These are phyloP conservation scores for Crithidia bombi DNA, from an alignment of 208 protist genomes.

Conservation along the genomic window DNA sequence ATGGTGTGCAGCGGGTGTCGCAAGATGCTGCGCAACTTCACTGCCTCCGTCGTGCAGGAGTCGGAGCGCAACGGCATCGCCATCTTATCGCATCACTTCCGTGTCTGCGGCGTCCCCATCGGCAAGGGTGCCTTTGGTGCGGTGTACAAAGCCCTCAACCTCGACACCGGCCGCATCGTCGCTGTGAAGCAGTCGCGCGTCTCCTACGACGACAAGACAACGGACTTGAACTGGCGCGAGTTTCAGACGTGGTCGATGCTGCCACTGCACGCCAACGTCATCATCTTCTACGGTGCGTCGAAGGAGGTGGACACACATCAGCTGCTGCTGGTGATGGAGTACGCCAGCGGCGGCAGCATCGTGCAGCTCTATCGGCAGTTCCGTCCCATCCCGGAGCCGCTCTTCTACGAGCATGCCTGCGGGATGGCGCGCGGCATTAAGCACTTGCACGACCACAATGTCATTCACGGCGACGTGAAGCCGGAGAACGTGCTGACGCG, in stretches of 20 bases:
- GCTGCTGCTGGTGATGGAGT: conserved; percentile 71
- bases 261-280: conserved; percentile 62
- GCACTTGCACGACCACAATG: conserved; percentile 72
- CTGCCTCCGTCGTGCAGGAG: conserved; percentile 54
- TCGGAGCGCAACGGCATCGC: conserved; percentile 34
- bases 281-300: conserved; percentile 67
- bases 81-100: conserved; percentile 55
- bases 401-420: conserved; percentile 53
- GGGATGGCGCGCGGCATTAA: conserved; percentile 70
- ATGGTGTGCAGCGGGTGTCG: conserved; percentile 23
- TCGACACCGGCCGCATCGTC: conserved; percentile 61
- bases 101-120: conserved; percentile 56
- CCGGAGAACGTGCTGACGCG: conserved; percentile 77
- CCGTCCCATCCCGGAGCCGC: conserved; percentile 51
- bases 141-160: conserved; percentile 66
- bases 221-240: conserved; percentile 60
- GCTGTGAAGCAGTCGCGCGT: conserved; percentile 75
- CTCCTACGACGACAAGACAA: conserved; percentile 38
- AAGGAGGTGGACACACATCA: conserved; percentile 65
- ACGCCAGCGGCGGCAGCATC: conserved; percentile 68
- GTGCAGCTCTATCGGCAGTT: conserved; percentile 56
- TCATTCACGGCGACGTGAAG: conserved; percentile 78
- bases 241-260: conserved; percentile 69
- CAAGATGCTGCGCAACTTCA: conserved; percentile 48
- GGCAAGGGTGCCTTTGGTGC: conserved; percentile 72